Conservation (phyloP, 129 eudicot genomes). For the Scalesia atractyloides region DNA sequence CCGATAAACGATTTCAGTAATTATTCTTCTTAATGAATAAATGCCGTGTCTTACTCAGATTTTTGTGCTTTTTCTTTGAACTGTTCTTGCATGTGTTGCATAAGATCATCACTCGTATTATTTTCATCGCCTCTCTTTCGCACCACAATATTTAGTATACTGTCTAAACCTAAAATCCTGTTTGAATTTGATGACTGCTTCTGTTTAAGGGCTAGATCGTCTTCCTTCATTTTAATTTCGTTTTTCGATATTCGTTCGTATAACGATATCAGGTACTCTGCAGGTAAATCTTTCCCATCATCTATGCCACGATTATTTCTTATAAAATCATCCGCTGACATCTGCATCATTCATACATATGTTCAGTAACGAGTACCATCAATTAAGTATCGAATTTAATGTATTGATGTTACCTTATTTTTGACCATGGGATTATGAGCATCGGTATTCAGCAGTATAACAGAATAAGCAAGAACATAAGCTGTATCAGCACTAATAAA, state of each 20-base stretch:
- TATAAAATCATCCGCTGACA: constrained; percentile 97
- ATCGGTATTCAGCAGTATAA: constrained; percentile 91
- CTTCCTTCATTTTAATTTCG: constrained; percentile 98
- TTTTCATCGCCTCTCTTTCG: constrained; percentile 87
- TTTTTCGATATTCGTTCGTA: constrained; percentile 84
- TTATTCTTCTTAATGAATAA: background rate
- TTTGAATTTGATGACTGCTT: constrained; percentile 83
- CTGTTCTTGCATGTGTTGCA: constrained; percentile 98
- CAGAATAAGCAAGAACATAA: constrained; percentile 97
- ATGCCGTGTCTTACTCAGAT: constrained; percentile 75
- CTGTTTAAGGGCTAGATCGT: constrained; percentile 74
- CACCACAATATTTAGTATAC: constrained; percentile 82
- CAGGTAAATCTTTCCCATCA: constrained; percentile 92
- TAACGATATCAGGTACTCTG: constrained; percentile 83
- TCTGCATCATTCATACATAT: constrained; percentile 45
- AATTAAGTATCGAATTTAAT: background rate
- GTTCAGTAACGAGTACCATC: too few relatives aligned
- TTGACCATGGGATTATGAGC: constrained; percentile 99
- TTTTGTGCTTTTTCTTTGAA: constrained; percentile 98
- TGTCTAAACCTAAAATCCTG: constrained; percentile 84
- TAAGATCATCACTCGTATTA: constrained; percentile 78
- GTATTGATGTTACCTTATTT: constrained; percentile 64
- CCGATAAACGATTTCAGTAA: too few relatives aligned
- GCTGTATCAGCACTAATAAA: constrained; percentile 99
- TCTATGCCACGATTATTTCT: constrained; percentile 99